Conservation (phyloP, 257 asterid species). For the Cinchona pubescens region DNA sequence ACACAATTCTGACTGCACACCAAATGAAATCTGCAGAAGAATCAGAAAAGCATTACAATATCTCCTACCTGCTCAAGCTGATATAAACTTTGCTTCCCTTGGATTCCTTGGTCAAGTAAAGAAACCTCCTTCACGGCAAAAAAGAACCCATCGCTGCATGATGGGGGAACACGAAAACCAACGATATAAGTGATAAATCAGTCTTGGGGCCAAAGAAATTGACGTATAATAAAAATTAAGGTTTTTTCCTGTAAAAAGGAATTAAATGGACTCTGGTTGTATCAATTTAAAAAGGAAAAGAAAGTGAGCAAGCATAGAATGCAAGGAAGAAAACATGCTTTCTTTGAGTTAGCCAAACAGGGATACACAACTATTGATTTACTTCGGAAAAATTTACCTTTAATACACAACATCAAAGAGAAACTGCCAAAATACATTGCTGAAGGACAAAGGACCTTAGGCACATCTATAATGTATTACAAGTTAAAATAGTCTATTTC, state of each 20-base stretch:
- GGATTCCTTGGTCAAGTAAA: constrained; percentile 82
- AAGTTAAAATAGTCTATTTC: neutral
- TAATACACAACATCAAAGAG: neutral
- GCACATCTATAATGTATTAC: neutral
- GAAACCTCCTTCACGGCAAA: constrained; percentile 95
- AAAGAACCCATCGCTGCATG: constrained; percentile 88
- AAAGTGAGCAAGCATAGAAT: neutral
- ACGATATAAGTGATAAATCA: neutral
- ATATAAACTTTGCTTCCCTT: constrained; percentile 66
- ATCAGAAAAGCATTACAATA: neutral
- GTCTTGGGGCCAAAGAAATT: neutral
- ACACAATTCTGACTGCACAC: neutral
- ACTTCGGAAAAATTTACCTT: neutral
- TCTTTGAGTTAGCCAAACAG: neutral
- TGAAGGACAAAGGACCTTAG: neutral
- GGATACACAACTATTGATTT: neutral
- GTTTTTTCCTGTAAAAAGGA: neutral
- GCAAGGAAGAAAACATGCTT: neutral
- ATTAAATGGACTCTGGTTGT: neutral
- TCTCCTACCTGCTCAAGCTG: constrained; percentile 81
- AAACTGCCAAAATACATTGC: neutral
- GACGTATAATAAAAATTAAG: neutral
- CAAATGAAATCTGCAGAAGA: neutral
- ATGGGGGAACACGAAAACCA: constrained; percentile 13
- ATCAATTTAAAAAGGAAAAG: neutral